Conservation (phyloP, 192 early-diverging fungal genomes). For the Backusella tarrabulga region DNA sequence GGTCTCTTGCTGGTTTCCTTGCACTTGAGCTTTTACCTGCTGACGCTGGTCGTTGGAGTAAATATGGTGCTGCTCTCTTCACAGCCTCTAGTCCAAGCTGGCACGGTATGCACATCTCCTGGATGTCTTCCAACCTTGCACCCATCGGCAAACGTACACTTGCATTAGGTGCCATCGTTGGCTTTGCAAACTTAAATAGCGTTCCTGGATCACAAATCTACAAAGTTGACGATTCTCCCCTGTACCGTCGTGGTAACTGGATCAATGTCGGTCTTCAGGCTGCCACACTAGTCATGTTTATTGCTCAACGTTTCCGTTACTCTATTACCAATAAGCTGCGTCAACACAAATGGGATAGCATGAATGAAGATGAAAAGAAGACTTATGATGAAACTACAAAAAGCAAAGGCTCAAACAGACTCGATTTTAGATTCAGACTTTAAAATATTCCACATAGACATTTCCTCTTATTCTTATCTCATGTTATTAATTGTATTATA, state of each 20-base stretch:
- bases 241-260: constrained; percentile 50
- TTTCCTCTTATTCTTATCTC: neutral
- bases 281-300: constrained; percentile 32
- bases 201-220: constrained; percentile 34
- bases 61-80: constrained; percentile 39
- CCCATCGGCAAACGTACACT: constrained; percentile 30
- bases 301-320: constrained; percentile 47
- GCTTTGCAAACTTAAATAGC: constrained; percentile 18
- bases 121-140: constrained; percentile 31
- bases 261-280: constrained; percentile 43
- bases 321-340: constrained; percentile 42
- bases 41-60: constrained; percentile 31
- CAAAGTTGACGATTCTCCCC: constrained; percentile 41
- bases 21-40: constrained; percentile 38
- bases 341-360: constrained; percentile 43
- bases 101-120: constrained; percentile 21
- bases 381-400: constrained; percentile 51
- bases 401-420: constrained; percentile 45
- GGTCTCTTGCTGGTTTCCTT: constrained; percentile 24
- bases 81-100: constrained; percentile 20
- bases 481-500: constrained; percentile 1
- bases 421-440: constrained; percentile 48
- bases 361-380: constrained; percentile 50
- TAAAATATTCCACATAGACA: constrained; percentile 1
- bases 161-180: constrained; percentile 22